Conservation (phyloP, 208 protist genomes). For the Lotmaria passim region DNA sequence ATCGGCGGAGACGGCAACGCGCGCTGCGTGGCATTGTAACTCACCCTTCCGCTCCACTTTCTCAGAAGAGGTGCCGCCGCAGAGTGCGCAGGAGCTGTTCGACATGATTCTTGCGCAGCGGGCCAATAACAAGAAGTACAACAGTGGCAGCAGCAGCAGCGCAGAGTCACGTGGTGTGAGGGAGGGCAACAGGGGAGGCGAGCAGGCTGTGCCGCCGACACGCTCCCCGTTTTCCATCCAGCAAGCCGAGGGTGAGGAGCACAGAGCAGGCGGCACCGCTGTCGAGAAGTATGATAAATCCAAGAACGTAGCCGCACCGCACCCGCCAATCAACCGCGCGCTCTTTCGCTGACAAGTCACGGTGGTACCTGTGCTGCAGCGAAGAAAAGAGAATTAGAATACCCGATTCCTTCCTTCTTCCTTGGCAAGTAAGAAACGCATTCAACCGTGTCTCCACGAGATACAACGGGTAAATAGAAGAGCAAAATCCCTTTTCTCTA, state of each 20-base stretch:
- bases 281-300: not conserved
- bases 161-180: not conserved
- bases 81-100: conserved; percentile 33
- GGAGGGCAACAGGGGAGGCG: not conserved
- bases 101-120: conserved; percentile 29
- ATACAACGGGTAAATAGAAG: no score
- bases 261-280: conserved; percentile 3
- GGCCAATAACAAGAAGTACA: no score
- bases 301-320: not conserved
- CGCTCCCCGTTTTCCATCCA: conserved; percentile 18
- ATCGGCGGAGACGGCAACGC: not conserved
- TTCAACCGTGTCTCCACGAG: no score
- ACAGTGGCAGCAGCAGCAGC: not conserved
- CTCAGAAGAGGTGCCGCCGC: not conserved
- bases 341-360: conserved; percentile 18
- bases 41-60: conserved; percentile 22
- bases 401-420: no score
- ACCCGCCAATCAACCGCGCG: conserved; percentile 23
- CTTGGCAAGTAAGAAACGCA: no score
- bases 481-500: no score
- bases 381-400: not conserved
- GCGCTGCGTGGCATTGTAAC: not conserved
- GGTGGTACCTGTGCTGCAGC: not conserved
- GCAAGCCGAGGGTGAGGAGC: not conserved
- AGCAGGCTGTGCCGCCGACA: conserved; percentile 12